Evolutionary conservation across 352 stramenopile species (phyloP).

Genomic region (Phytopythium ostracodes): DNA sequence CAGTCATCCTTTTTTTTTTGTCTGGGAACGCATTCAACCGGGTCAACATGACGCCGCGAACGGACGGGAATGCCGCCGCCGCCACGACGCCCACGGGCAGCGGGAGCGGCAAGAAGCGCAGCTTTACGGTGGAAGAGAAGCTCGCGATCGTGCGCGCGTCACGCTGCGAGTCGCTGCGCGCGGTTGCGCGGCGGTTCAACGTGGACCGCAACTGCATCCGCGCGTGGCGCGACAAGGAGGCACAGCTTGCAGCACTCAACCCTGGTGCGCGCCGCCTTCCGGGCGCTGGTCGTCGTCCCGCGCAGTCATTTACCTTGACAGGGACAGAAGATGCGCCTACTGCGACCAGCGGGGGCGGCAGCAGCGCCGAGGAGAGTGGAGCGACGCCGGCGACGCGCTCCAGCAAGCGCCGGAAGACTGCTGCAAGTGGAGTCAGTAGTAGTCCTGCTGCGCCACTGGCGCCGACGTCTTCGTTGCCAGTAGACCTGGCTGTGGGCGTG

Average conservation of each 20-base stretch:
- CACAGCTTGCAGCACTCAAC: conserved; percentile 45
- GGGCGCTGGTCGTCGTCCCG: conserved; percentile 40
- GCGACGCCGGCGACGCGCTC: not conserved
- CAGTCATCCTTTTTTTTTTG: too few relatives aligned
- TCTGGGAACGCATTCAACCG: not conserved
- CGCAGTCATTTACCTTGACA: not conserved
- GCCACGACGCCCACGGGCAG: conserved; percentile 11
- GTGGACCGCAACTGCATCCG: conserved; percentile 74
- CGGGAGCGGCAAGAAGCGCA: conserved; percentile 74
- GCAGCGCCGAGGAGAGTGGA: not conserved
- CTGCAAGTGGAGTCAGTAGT: not conserved
- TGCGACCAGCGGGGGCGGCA: not conserved
- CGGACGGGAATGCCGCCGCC: not conserved
- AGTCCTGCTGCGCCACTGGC: not conserved
- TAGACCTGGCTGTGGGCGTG: not conserved
- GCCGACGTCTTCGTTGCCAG: not conserved
- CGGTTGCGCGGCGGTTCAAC: conserved; percentile 56
- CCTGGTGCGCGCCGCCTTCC: conserved; percentile 54
- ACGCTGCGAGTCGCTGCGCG: conserved; percentile 48
- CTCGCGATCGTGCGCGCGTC: conserved; percentile 53
- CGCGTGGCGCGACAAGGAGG: conserved; percentile 60
- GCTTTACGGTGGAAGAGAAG: conserved; percentile 74
- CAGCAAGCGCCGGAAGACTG: conserved; percentile 15
- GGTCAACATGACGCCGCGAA: not conserved
- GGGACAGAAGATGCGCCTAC: not conserved